Evolutionary conservation across 768 basidiomycete species (phyloP), one percentile per base, ranked within the genome.

Genomic region (Daedaleopsis nitida): DNA sequence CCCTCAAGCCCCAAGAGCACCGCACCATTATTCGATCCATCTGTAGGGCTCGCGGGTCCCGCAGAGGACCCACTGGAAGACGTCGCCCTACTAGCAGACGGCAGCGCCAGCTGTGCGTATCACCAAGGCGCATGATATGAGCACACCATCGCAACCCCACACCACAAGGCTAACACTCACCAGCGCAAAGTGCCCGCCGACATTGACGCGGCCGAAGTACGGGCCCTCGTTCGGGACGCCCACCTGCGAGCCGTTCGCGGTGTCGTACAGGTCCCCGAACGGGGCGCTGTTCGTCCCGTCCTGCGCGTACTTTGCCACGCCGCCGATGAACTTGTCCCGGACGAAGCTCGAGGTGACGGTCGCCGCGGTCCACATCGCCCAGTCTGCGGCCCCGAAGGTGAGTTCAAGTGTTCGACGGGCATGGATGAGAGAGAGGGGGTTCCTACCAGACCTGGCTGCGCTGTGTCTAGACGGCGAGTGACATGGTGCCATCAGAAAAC

Each of bases 221-320:
- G 45, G 27, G 27, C 27, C 27, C 27, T 32, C 38, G 44, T 13
- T 38, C 13, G 39, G 39, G 3, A 12, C 39, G 43, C 78, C 77
- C 44, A 78, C 72, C 16, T 77, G 71, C 8, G 67, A 48, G 4
- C 83, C 85, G 59, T 80, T 75, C 5, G 72, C 74, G 0, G 82
- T 83, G 65, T 85, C 81, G 68, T 84, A 84, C 81, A 80, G 80
- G 66, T 85, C 83, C 1, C 72, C 71, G 1, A 77, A 66, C 5
- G 75, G 74, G 38, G 64, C 62, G 12, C 57, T 62, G 65, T 66
- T 73, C 44, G 47, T 38, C 19, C 69, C 70, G 55, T 69, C 63
- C 10, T 72, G 62, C 4, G 70, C 69, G 61, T 72, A 76, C 1
- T 63, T 66, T 45, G 64, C 56, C 34, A 77, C 68, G 7, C 57